Evolutionary conservation across 441 rosid species (phyloP).

Genomic region (Dalechampia spathulata): DNA sequence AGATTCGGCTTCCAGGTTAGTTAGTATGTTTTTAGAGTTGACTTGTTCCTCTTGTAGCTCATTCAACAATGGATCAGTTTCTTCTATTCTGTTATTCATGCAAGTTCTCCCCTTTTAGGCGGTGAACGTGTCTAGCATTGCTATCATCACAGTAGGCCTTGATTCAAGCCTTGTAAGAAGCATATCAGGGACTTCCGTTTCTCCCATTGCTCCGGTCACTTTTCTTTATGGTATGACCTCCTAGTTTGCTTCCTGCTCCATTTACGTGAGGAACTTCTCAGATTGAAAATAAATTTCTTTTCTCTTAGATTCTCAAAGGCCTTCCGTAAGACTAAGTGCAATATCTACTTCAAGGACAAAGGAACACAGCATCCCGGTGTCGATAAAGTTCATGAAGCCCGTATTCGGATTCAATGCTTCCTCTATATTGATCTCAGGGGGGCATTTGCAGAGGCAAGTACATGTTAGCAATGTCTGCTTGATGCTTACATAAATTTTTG

Average conservation of each 20-base stretch:
- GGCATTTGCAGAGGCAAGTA: slow-evolving; percentile 70
- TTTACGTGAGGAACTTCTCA: background rate
- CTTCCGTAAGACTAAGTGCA: slow-evolving; percentile 64
- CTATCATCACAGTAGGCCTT: slow-evolving; percentile 53
- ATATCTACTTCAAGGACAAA: slow-evolving; percentile 61
- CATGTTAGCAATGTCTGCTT: slow-evolving; percentile 3
- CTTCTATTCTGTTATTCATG: slow-evolving; percentile 5
- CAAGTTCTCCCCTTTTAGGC: slow-evolving; percentile 34
- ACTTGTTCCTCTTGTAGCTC: slow-evolving; percentile 6
- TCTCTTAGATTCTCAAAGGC: slow-evolving; percentile 61
- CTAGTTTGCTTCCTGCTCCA: background rate
- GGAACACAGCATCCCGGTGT: slow-evolving; percentile 45
- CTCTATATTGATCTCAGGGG: slow-evolving; percentile 63
- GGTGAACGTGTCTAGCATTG: slow-evolving; percentile 30
- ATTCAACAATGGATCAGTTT: slow-evolving; percentile 2
- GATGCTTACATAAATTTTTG: background rate
- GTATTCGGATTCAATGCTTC: slow-evolving; percentile 86
- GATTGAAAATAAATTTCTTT: background rate
- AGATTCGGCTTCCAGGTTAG: slow-evolving; percentile 79
- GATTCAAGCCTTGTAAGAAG: slow-evolving; percentile 46
- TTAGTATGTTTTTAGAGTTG: slow-evolving; percentile 10
- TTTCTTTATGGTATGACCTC: slow-evolving; percentile 64
- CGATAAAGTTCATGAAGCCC: slow-evolving; percentile 71
- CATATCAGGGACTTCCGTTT: slow-evolving; percentile 62
- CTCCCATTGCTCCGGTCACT: slow-evolving; percentile 69